Evolutionary conservation across 441 rosid species (phyloP), one percentile per base, ranked within the genome.

Genomic region (Pelargonium myrrhifolium): DNA sequence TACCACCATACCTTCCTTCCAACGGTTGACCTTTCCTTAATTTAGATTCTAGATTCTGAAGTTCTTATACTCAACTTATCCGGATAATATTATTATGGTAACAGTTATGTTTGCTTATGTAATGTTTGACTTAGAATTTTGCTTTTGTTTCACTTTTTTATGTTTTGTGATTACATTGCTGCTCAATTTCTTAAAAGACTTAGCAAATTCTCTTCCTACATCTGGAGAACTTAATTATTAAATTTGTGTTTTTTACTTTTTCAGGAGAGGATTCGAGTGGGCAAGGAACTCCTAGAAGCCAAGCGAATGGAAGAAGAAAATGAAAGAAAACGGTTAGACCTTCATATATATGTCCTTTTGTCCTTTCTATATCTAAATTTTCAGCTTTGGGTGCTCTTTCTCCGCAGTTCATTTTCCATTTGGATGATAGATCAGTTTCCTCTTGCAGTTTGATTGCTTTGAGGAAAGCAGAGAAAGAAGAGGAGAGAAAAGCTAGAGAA

Each of bases 381-480:
- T 62, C 31, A 58, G 24, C 37, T 31, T 5, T 31, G 6, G 37
- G 37, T 31, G 37, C 37, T 31, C 37, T 31, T 31, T 31, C 37
- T 31, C 6, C 37, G 37, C 37, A 31, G 37, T 31, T 31, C 5
- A 31, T 31, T 31, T 31, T 31, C 37, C 6, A 5, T 31, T 31
- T 31, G 37, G 37, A 31, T 31, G 37, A 31, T 31, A 31, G 37
- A 31, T 31, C 7, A 58, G 28, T 60, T 60, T 53, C 10, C 49
- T 75, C 35, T 77, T 42, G 64, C 79, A 94, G 99, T 76, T 68
- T 92, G 69, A 17, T 89, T 71, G 89, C 92, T 70, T 45, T 84
- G 75, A 88, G 93, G 62, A 92, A 92, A 89, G 99, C 98, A 14
- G 97, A 94, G 83, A 94, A 94, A 78, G 97, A 87, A 71, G 99